Evolutionary conservation across 371 early-diverging fungal species (phyloP).

Genomic region (Zopfochytrium polystomum): DNA sequence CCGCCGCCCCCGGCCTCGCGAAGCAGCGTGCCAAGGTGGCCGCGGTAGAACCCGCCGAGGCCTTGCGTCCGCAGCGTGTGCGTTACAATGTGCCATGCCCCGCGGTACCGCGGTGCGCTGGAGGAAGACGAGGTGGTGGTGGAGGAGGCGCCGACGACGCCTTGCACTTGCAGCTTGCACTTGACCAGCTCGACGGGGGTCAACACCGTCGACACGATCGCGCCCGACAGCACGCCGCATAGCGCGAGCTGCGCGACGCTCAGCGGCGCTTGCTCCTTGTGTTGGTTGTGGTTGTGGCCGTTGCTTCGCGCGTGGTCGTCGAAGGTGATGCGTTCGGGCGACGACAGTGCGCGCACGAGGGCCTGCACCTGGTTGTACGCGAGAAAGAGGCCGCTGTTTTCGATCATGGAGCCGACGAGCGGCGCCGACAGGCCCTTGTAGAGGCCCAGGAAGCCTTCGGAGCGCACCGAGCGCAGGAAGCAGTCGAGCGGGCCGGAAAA

Average conservation of each 20-base stretch:
- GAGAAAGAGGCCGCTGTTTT: constrained; percentile 86
- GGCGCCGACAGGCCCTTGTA: constrained; percentile 84
- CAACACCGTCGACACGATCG: constrained; percentile 77
- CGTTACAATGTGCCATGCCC: constrained; percentile 70
- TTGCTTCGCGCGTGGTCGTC: no score
- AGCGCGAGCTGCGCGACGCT: constrained; percentile 66
- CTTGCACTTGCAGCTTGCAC: constrained; percentile 90
- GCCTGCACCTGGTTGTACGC: constrained; percentile 80
- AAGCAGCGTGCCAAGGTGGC: constrained; percentile 80
- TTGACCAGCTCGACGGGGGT: constrained; percentile 95
- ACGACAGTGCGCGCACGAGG: constrained; percentile 48
- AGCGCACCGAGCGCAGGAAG: constrained; percentile 29
- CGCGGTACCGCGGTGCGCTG: constrained; percentile 42
- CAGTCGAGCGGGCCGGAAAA: constrained; percentile 42
- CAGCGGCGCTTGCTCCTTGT: constrained; percentile 43
- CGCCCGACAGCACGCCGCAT: constrained; percentile 83
- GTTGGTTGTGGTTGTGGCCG: neutral
- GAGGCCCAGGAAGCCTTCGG: constrained; percentile 41
- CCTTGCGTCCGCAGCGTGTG: constrained; percentile 65
- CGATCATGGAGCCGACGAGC: constrained; percentile 86
- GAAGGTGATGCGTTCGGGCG: neutral
- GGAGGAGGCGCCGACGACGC: constrained; percentile 14
- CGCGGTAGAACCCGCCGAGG: constrained; percentile 77
- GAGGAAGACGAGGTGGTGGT: neutral
- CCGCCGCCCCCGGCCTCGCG: constrained; percentile 89